A percentile compares a stretch with the other conserved stretches of the same genome.
phyloP scores from a whole-genome alignment of 2,329 filamentous ascomycete genomes.

The Fusarium buharicum region DNA sequence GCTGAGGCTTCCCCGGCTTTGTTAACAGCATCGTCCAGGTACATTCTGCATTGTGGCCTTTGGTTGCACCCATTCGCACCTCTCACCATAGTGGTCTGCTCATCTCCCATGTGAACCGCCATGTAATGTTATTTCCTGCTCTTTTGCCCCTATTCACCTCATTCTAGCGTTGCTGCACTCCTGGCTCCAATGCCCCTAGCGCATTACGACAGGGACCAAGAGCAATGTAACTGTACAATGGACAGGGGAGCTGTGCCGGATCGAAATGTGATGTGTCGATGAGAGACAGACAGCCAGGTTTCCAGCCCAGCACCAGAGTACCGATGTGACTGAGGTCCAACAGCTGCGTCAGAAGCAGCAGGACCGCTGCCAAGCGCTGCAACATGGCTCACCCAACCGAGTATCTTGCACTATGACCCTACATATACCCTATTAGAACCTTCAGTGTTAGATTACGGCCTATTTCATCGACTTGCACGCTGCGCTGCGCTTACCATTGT shows the following conservation, averaged over 20 bases:
- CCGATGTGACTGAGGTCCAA: constrained; percentile 31
- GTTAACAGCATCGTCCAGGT: neutral
- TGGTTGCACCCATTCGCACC: constrained; percentile 8
- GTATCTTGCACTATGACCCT: constrained; percentile 2
- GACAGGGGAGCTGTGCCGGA: constrained; percentile 33
- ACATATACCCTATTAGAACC: constrained; percentile 5
- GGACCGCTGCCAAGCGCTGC: constrained; percentile 31
- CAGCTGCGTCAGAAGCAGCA: constrained; percentile 31
- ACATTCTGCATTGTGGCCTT: neutral
- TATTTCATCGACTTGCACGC: constrained; percentile 10
- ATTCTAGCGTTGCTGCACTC: constrained; percentile 30
- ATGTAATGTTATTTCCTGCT: constrained; percentile 32
- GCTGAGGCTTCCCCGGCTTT: too few species aligned
- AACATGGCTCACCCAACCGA: constrained; percentile 21
- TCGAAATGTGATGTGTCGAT: constrained; percentile 43
- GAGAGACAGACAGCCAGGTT: constrained; percentile 27
- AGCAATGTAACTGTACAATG: constrained; percentile 22
- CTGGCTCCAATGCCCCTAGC: constrained; percentile 25
- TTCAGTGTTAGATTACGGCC: constrained; percentile 3
- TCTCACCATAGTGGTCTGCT: constrained; percentile 15
- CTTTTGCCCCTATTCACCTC: constrained; percentile 34
- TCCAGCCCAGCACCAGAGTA: constrained; percentile 25
- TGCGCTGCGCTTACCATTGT: constrained; percentile 6
- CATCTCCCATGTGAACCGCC: constrained; percentile 29
- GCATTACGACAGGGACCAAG: constrained; percentile 27